These are phyloP conservation scores for Tylopilus felleus DNA, from an alignment of 768 basidiomycete genomes.

Conservation along the genomic window DNA sequence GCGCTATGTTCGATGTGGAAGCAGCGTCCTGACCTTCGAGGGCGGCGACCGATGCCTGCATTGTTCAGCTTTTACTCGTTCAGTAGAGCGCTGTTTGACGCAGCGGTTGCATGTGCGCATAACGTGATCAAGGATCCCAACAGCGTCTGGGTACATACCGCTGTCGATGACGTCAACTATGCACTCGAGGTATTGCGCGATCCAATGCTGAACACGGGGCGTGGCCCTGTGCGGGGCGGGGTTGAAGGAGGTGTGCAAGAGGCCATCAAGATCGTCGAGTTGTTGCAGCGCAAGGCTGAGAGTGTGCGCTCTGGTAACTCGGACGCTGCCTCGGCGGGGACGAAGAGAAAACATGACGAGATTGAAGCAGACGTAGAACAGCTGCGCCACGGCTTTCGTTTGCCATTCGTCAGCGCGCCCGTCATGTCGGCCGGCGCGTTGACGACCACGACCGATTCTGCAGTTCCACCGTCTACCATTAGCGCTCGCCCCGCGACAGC, in stretches of 20 bases:
- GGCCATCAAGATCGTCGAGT: constrained; percentile 38
- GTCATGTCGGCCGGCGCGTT: constrained; percentile 21
- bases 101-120: constrained; percentile 62
- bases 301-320: constrained; percentile 18
- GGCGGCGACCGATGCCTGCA: constrained; percentile 38
- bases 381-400: constrained; percentile 34
- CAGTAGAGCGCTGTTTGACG: constrained; percentile 60
- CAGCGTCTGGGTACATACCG: constrained; percentile 45
- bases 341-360: constrained; percentile 45
- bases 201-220: constrained; percentile 30
- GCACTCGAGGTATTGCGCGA: constrained; percentile 45
- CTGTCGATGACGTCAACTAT: constrained; percentile 43
- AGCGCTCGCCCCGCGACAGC: background rate
- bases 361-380: constrained; percentile 34
- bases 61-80: constrained; percentile 58
- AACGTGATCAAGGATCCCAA: constrained; percentile 53
- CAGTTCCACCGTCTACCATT: background rate
- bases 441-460: background rate
- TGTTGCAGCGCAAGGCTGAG: constrained; percentile 41
- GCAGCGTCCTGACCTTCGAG: constrained; percentile 31
- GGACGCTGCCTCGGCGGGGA: constrained; percentile 25
- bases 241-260: constrained; percentile 35
- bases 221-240: constrained; percentile 32
- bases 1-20: constrained; percentile 41
- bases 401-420: constrained; percentile 42